phyloP scores from a whole-genome alignment of 176 grass and related monocot species.

The Oryza longistaminata region DNA sequence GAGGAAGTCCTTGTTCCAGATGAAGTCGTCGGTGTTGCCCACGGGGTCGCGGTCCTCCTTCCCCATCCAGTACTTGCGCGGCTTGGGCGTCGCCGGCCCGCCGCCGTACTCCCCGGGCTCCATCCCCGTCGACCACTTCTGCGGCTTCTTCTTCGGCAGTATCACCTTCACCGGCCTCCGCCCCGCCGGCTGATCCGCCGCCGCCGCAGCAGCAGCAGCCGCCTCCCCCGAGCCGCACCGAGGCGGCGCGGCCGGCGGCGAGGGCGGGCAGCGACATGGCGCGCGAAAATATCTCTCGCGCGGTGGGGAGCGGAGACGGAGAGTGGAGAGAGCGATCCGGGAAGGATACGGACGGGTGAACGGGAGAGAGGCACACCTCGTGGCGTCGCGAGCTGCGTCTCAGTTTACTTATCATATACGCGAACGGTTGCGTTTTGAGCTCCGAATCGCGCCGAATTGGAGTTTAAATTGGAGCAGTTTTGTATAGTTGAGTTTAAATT shows the following conservation, averaged over 20 bases:
- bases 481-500: not conserved
- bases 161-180: conserved; percentile 65
- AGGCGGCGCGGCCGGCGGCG: conserved; percentile 30
- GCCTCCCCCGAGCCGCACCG: conserved; percentile 45
- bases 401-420: not conserved
- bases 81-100: conserved; percentile 67
- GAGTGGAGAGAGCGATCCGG: conserved; percentile 16
- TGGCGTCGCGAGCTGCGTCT: not conserved
- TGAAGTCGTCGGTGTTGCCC: conserved; percentile 81
- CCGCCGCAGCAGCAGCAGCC: not conserved
- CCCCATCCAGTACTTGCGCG: conserved; percentile 91
- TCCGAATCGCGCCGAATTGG: not conserved
- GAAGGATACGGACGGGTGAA: conserved; percentile 27
- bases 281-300: conserved; percentile 39
- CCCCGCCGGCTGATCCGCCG: not conserved
- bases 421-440: not conserved
- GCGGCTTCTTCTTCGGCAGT: conserved; percentile 85
- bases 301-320: not conserved
- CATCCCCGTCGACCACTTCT: conserved; percentile 90
- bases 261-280: conserved; percentile 58
- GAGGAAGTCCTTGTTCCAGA: conserved; percentile 99
- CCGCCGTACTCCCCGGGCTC: conserved; percentile 84
- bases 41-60: conserved; percentile 85
- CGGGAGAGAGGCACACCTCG: conserved; percentile 7
- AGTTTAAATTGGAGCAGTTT: not conserved